Conservation (phyloP, 257 asterid genomes). For the Solanum virginianum region DNA sequence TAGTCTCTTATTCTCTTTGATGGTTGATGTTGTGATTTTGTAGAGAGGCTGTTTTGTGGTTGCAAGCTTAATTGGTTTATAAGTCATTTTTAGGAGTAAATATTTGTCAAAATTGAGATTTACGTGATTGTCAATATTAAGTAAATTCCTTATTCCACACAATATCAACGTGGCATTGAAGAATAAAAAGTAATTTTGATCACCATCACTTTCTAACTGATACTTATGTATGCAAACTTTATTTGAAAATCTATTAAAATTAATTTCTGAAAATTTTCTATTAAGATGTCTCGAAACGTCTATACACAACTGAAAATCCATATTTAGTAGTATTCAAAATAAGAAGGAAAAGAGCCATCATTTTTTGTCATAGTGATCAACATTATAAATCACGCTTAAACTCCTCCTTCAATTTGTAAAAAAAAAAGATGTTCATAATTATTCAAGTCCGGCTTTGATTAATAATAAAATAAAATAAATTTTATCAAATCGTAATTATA, state of each 20-base stretch:
- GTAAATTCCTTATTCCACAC: neutral
- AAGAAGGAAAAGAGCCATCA: neutral
- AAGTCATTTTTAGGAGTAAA: neutral
- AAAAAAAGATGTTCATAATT: too few species aligned
- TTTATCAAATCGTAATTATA: too few species aligned
- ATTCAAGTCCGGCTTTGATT: too few species aligned
- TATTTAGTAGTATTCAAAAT: too few species aligned
- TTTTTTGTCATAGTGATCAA: neutral
- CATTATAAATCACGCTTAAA: neutral
- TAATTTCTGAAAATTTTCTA: neutral
- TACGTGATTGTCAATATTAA: neutral
- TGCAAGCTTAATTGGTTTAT: neutral
- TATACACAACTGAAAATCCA: neutral
- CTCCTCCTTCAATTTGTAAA: neutral
- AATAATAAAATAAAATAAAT: too few species aligned
- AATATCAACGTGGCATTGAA: neutral
- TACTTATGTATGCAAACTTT: neutral
- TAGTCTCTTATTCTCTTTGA: neutral
- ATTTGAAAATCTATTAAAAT: neutral
- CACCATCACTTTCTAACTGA: neutral
- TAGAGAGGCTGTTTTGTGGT: neutral
- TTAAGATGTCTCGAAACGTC: neutral
- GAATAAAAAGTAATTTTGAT: neutral
- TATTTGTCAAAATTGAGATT: neutral
- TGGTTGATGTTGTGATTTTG: neutral